Base-by-base conservation (phyloP, 352 stramenopile genomes). In the Pythium folliculosum region DNA sequence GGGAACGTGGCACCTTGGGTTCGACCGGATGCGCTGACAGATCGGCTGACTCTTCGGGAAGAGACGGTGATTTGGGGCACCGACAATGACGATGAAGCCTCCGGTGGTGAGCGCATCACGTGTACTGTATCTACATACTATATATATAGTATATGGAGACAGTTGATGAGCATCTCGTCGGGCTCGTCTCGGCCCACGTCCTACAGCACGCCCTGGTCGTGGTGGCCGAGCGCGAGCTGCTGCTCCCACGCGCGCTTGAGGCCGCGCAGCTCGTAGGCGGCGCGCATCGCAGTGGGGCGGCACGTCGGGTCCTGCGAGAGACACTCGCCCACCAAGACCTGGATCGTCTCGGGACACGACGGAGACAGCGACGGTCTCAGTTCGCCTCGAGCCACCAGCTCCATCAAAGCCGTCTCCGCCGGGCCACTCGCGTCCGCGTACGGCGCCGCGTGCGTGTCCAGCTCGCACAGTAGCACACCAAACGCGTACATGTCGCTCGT, bases 371-470 rank as follows among this genome's bases (percentile, higher is more conserved):
- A 77, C 27, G 82, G 82, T 6, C 72, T 55, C 17, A 89, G 32
- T 30, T 69, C 69, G 2, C 82, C 82, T 1, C 63, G 67, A 17
- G 77, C 78, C 5, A 91, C 80, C 54, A 82, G 75, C 47, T 80
- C 76, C 40, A 91, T 50, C 16, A 91, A 75, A 2, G 73, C 78
- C 22, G 85, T 76, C 27, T 88, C 80, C 5, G 69, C 68, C 13
- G 88, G 43, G 13, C 74, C 75, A 38, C 63, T 72, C 4, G 69
- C 38, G 0, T 71, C n/a, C n/a, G n/a, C n/a, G n/a, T n/a, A n/a
- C n/a, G 83, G 81, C 1, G 86, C 47, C n/a, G 60, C 60, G 60
- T 92, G 81, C 6, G 81, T 88, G 57, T 89, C 81, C 23, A 91
- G 54, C 73, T 91, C 83, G 5, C 72, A 79, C 17, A 91, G 30